Percentiles rank a stretch among this genome's conserved stretches.
Conservation (phyloP, 768 basidiomycete species). For the Holtermannia corniformis region DNA sequence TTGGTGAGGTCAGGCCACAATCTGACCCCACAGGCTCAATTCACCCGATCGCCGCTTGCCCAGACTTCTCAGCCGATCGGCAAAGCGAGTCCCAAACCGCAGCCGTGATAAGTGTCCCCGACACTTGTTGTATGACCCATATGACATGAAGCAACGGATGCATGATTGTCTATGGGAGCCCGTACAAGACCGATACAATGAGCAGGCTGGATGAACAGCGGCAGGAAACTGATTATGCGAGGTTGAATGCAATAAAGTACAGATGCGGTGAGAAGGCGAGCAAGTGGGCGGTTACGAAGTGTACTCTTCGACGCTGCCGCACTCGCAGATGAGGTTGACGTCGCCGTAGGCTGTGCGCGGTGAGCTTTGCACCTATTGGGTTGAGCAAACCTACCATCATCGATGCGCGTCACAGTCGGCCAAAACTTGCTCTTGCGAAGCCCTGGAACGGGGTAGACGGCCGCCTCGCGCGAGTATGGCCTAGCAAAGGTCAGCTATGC, state of each 20-base stretch:
- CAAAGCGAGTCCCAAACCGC: constrained; percentile 18
- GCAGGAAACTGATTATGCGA: not conserved
- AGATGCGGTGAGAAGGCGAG: not conserved
- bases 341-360: constrained; percentile 69
- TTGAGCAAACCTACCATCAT: constrained; percentile 61
- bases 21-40: too few species aligned
- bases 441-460: constrained; percentile 80
- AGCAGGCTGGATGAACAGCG: not conserved
- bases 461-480: constrained; percentile 79
- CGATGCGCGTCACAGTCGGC: constrained; percentile 84
- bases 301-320: constrained; percentile 43
- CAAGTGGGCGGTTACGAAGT: constrained; percentile 13
- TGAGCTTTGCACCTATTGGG: constrained; percentile 2
- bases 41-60: constrained; percentile 20
- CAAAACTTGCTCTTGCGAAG: constrained; percentile 88
- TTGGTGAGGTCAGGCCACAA: too few species aligned
- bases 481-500: constrained; percentile 41
- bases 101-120: not conserved
- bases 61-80: constrained; percentile 13
- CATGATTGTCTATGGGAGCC: too few species aligned
- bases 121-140: too few species aligned
- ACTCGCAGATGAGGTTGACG: constrained; percentile 58
- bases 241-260: not conserved
- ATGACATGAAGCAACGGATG: too few species aligned
- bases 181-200: not conserved